Conservation (phyloP, 805 yeast species). For the Middelhovenomyces tepae region DNA sequence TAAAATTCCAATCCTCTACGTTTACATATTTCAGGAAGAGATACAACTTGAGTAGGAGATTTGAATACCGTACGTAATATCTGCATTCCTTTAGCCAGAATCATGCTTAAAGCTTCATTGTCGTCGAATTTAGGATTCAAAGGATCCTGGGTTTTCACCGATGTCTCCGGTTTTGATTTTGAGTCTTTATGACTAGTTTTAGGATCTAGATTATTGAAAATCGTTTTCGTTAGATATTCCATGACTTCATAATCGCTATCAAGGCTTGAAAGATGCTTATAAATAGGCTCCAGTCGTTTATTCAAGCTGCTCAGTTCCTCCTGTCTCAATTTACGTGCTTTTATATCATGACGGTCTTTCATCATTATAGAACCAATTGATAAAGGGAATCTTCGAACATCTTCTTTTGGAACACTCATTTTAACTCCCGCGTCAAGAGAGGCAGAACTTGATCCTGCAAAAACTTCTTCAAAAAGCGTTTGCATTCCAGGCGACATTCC, state of each 20-base stretch:
- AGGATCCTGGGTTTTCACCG: slow-evolving; percentile 1
- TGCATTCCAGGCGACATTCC: slow-evolving; percentile 10
- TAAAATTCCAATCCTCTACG: slow-evolving; percentile 29
- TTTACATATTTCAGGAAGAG: slow-evolving; percentile 30
- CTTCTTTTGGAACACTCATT: slow-evolving; percentile 13
- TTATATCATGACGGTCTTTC: slow-evolving; percentile 2
- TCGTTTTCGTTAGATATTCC: slow-evolving; percentile 15
- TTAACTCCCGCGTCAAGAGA: slow-evolving; percentile 5
- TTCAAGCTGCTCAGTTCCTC: not conserved
- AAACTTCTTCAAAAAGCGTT: slow-evolving; percentile 15
- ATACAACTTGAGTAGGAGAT: slow-evolving; percentile 28
- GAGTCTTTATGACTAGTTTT: slow-evolving; percentile 4
- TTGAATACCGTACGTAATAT: slow-evolving; percentile 18
- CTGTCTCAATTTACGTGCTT: slow-evolving; percentile 3
- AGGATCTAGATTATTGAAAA: slow-evolving; percentile 14
- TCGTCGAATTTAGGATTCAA: slow-evolving; percentile 3
- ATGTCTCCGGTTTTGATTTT: slow-evolving; percentile 1
- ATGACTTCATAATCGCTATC: slow-evolving; percentile 20
- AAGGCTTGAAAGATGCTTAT: slow-evolving; percentile 17
- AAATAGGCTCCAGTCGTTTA: slow-evolving; percentile 12
- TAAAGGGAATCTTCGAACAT: slow-evolving; percentile 12
- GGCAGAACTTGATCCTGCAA: not conserved
- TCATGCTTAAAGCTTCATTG: slow-evolving; percentile 11
- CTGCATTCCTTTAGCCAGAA: slow-evolving; percentile 13
- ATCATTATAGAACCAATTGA: slow-evolving; percentile 11